Percentiles rank a stretch among this genome's conserved stretches.
Conservation (phyloP, 768 basidiomycete species). For the button mushroom (Agaricus bisporus) region DNA sequence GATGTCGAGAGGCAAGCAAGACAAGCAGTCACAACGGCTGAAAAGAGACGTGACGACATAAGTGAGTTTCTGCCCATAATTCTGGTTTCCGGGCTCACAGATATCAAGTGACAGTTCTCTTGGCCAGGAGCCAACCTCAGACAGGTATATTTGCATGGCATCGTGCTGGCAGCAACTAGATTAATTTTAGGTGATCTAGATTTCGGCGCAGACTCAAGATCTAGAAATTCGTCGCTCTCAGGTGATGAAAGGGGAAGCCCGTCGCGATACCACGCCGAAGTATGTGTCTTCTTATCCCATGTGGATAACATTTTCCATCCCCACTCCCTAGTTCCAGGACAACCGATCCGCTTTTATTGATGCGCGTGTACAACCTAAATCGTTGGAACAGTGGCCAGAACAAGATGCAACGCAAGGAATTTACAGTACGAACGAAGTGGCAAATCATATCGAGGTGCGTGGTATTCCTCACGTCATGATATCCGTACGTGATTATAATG, state of each 20-base stretch:
- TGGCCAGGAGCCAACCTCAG: conserved; percentile 37
- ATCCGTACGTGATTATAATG: background rate
- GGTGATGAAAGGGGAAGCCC: conserved; percentile 42
- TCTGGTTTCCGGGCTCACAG: conserved; percentile 13
- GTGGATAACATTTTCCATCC: conserved; percentile 2
- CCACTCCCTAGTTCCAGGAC: conserved; percentile 26
- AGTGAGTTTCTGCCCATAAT: conserved; percentile 24
- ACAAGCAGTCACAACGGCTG: conserved; percentile 55
- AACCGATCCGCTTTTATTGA: conserved; percentile 24
- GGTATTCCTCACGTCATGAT: background rate
- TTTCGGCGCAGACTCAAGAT: conserved; percentile 30
- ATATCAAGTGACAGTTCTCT: conserved; percentile 36
- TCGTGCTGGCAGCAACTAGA: conserved; percentile 12
- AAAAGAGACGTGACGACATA: conserved; percentile 66
- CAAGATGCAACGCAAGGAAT: conserved; percentile 31
- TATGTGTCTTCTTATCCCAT: conserved; percentile 15
- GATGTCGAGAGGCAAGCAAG: conserved; percentile 64
- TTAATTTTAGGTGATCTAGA: conserved; percentile 13
- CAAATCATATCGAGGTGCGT: conserved; percentile 40
- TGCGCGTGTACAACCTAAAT: conserved; percentile 33
- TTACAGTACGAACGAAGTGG: conserved; percentile 32
- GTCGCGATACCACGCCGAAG: conserved; percentile 38
- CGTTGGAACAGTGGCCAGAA: conserved; percentile 41
- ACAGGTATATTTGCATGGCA: conserved; percentile 14
- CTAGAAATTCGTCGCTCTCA: conserved; percentile 48